Evolutionary conservation across 768 basidiomycete genomes (phyloP).

Genomic region (Hericium coralloides): DNA sequence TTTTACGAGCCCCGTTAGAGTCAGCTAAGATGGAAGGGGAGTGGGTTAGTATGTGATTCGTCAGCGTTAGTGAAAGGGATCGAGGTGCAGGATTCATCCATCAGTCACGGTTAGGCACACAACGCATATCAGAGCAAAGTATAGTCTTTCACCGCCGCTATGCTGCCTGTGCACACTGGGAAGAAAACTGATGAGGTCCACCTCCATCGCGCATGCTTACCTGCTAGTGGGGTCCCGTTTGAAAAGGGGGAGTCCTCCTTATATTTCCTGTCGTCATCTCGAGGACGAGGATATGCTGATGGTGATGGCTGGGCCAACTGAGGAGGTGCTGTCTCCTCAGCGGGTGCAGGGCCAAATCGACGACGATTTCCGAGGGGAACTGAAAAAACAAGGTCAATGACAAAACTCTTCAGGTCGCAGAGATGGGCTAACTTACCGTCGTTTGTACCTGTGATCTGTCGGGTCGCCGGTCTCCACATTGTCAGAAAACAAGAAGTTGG

Average conservation of each 20-base stretch:
- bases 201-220: conserved; percentile 43
- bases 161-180: conserved; percentile 10
- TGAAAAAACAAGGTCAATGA: conserved; percentile 10
- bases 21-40: conserved; percentile 45
- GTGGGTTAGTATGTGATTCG: conserved; percentile 52
- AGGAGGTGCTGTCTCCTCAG: conserved; percentile 74
- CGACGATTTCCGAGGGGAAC: conserved; percentile 83
- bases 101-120: not conserved
- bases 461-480: conserved; percentile 88
- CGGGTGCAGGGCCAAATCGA: conserved; percentile 83
- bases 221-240: conserved; percentile 46
- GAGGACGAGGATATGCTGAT: conserved; percentile 71
- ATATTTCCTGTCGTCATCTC: conserved; percentile 36
- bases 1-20: conserved; percentile 83
- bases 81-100: conserved; percentile 14
- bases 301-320: conserved; percentile 84
- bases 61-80: conserved; percentile 25
- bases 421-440: conserved; percentile 48
- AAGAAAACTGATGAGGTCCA: conserved; percentile 20
- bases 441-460: conserved; percentile 88
- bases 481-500: conserved; percentile 12
- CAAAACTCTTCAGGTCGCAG: not conserved
- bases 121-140: conserved; percentile 8
- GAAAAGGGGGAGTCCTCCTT: conserved; percentile 59
- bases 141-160: conserved; percentile 7